Percentiles rank a stretch among this genome's conserved stretches.
Evolutionary conservation across 2,329 filamentous ascomycete genomes (phyloP).

Genomic region (Ceratocystis colombiana): DNA sequence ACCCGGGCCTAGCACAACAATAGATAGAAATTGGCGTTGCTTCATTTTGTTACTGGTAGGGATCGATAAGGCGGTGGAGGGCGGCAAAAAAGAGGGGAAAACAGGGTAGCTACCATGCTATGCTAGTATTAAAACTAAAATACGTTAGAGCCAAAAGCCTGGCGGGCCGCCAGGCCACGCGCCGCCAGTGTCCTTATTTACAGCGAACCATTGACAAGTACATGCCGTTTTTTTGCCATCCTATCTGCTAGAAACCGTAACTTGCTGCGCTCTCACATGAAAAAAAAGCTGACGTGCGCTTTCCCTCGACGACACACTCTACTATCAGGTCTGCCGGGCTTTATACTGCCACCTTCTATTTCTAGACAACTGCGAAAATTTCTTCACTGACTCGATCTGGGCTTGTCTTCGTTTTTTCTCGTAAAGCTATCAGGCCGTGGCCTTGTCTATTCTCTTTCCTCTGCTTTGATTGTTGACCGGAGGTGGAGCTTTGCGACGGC

Average conservation of each 20-base stretch:
- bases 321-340: not conserved
- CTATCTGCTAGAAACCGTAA: not conserved
- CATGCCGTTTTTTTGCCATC: not conserved
- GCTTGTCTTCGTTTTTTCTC: not conserved
- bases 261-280: not conserved
- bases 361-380: not conserved
- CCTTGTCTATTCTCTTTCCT: not conserved
- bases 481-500: not conserved
- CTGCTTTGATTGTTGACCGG: not conserved
- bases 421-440: not conserved
- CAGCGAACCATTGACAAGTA: not conserved
- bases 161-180: not conserved
- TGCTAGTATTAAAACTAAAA: too few relatives aligned
- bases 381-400: not conserved
- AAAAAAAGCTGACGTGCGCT: not conserved
- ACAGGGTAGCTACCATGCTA: not conserved
- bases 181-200: too few relatives aligned
- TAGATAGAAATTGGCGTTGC: not conserved
- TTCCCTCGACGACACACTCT: not conserved
- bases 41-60: not conserved
- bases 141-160: not conserved
- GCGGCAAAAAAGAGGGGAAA: constrained; percentile 14
- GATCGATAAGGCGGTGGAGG: constrained; percentile 1
- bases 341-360: not conserved
- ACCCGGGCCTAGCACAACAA: not conserved